phyloP scores from a whole-genome alignment of 345 rosid species.

The Euphorbia pulcherrima region DNA sequence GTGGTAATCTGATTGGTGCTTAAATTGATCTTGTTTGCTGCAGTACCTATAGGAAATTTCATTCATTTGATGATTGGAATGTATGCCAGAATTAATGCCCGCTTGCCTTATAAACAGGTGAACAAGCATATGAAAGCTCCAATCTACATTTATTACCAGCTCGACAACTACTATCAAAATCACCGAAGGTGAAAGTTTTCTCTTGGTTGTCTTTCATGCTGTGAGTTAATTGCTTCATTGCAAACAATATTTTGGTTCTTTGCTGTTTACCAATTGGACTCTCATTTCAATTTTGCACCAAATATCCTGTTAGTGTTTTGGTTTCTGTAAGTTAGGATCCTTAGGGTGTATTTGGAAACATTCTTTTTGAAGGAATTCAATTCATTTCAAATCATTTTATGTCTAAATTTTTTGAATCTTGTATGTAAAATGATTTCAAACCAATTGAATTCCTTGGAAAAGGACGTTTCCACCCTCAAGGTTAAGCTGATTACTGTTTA shows the following conservation, averaged over 20 bases:
- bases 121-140: conserved; percentile 82
- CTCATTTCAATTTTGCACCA: neutral
- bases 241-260: conserved; percentile 6
- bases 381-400: no score
- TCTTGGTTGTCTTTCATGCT: conserved; percentile 8
- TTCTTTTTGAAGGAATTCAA: no score
- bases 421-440: no score
- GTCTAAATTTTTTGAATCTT: no score
- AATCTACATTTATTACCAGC: conserved; percentile 70
- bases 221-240: conserved; percentile 7
- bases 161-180: conserved; percentile 83
- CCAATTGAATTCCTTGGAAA: no score
- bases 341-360: no score
- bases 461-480: no score
- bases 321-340: neutral
- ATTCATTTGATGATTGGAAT: no score
- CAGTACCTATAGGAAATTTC: neutral
- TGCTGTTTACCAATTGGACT: neutral
- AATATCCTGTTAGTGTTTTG: neutral
- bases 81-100: no score
- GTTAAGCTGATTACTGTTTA: no score
- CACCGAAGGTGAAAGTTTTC: conserved; percentile 58
- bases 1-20: neutral
- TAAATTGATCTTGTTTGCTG: neutral
- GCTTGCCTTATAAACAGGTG: conserved; percentile 37